Conservation (phyloP, 192 early-diverging fungal genomes). For the Entomortierella parvispora region DNA sequence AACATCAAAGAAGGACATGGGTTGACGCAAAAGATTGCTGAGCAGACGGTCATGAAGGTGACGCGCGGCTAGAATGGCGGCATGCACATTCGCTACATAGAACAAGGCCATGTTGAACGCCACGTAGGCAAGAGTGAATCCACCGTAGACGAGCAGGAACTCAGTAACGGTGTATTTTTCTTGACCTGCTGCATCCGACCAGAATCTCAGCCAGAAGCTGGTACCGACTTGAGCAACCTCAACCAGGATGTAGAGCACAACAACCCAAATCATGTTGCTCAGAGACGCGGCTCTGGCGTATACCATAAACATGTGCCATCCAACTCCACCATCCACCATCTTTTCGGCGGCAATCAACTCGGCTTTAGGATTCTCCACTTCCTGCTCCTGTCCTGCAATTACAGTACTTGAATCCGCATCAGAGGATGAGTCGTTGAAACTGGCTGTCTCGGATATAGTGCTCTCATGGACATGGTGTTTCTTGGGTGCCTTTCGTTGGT, state of each 20-base stretch:
- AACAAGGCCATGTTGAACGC: conserved; percentile 27
- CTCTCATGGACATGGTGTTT: background rate
- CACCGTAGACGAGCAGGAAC: conserved; percentile 31
- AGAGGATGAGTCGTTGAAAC: conserved; percentile 13
- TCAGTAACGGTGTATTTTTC: conserved; percentile 19
- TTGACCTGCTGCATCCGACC: conserved; percentile 21
- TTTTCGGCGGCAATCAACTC: conserved; percentile 80
- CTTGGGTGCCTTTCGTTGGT: conserved; percentile 5
- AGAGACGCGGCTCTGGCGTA: conserved; percentile 70
- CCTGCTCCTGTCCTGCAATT: background rate
- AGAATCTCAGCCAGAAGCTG: conserved; percentile 26
- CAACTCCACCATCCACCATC: conserved; percentile 80
- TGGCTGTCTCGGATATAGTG: conserved; percentile 16
- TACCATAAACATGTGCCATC: conserved; percentile 76
- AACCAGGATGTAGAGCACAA: conserved; percentile 20
- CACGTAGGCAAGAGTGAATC: conserved; percentile 26
- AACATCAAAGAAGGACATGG: conserved; percentile 39
- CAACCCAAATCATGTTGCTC: conserved; percentile 49
- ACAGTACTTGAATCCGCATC: conserved; percentile 20
- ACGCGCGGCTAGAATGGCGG: conserved; percentile 41
- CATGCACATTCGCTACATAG: conserved; percentile 26
- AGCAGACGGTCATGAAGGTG: conserved; percentile 50
- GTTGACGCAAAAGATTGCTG: conserved; percentile 23
- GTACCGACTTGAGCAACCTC: conserved; percentile 26
- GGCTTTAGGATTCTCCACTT: conserved; percentile 12